Evolutionary conservation across 2,329 filamentous ascomycete species (phyloP).

Genomic region (Alternaria burnsii): DNA sequence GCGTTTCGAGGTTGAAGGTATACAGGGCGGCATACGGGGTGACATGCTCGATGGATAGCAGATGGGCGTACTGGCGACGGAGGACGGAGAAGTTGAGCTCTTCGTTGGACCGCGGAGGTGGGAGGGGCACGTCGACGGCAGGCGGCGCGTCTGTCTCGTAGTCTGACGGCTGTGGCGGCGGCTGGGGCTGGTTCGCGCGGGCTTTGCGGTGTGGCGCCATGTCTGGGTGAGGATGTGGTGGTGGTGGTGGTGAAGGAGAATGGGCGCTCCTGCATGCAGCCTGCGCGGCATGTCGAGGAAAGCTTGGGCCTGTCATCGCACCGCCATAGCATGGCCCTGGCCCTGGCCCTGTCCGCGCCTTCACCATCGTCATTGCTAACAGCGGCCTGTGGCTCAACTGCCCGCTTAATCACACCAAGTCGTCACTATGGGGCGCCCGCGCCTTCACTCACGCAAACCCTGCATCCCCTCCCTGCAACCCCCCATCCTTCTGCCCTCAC

Average conservation of each 20-base stretch:
- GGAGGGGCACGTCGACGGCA: conserved; percentile 51
- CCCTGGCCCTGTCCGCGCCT: conserved; percentile 4
- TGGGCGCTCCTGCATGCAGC: neutral
- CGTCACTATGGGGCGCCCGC: conserved; percentile 17
- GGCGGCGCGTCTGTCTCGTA: conserved; percentile 60
- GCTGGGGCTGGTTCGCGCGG: conserved; percentile 39
- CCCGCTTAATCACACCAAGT: conserved; percentile 16
- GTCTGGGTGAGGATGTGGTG: conserved; percentile 9
- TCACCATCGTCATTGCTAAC: conserved; percentile 22
- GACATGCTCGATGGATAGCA: conserved; percentile 77
- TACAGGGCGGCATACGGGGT: conserved; percentile 90
- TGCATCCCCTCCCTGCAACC: neutral
- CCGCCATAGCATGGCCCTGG: conserved; percentile 5
- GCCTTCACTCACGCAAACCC: neutral
- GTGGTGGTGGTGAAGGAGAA: neutral
- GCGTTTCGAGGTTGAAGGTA: conserved; percentile 71
- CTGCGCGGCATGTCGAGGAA: neutral
- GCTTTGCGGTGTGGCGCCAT: conserved; percentile 46
- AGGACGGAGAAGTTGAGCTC: conserved; percentile 89
- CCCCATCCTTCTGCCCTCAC: conserved; percentile 10
- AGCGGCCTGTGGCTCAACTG: conserved; percentile 22
- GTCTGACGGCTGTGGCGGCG: conserved; percentile 60
- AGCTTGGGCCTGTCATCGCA: conserved; percentile 13
- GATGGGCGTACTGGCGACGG: conserved; percentile 78
- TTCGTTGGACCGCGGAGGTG: conserved; percentile 73